These are phyloP conservation scores for Linnemannia hyalina DNA, from an alignment of 192 early-diverging fungal genomes.

Conservation along the genomic window DNA sequence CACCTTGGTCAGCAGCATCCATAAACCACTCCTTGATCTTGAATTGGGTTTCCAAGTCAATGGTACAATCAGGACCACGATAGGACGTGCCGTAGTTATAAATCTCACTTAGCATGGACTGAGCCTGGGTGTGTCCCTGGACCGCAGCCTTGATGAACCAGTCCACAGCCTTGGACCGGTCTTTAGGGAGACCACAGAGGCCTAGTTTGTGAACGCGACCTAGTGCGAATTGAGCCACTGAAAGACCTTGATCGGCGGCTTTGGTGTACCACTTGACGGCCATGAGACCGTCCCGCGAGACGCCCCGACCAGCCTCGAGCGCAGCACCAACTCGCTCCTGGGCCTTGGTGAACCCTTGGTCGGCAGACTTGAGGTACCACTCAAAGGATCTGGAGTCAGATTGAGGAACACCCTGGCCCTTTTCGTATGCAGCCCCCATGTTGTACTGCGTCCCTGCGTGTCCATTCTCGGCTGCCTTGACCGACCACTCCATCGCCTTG, in stretches of 20 bases:
- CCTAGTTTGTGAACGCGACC: not conserved
- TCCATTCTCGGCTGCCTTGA: not conserved
- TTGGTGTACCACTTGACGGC: not conserved
- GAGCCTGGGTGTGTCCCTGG: not conserved
- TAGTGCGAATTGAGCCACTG: not conserved
- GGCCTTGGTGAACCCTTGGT: not conserved
- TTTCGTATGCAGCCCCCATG: not conserved
- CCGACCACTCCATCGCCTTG: not conserved
- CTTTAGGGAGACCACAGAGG: not conserved
- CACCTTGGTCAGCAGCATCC: not conserved
- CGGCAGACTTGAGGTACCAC: not conserved
- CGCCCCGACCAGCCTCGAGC: not conserved
- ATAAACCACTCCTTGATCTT: too few species aligned
- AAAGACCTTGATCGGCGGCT: not conserved
- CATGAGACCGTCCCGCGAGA: not conserved
- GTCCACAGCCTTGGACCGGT: not conserved
- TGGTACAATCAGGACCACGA: not conserved
- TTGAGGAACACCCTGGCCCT: too few species aligned
- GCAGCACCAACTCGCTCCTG: not conserved
- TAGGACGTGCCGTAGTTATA: not conserved
- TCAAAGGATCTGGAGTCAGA: not conserved
- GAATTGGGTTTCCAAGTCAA: too few species aligned
- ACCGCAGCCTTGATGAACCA: not conserved
- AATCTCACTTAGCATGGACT: not conserved
- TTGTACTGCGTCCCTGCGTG: not conserved